Evolutionary conservation across 192 early-diverging fungal genomes (phyloP), one percentile per base, ranked within the genome.

Genomic region (Tieghemiomyces parasiticus): DNA sequence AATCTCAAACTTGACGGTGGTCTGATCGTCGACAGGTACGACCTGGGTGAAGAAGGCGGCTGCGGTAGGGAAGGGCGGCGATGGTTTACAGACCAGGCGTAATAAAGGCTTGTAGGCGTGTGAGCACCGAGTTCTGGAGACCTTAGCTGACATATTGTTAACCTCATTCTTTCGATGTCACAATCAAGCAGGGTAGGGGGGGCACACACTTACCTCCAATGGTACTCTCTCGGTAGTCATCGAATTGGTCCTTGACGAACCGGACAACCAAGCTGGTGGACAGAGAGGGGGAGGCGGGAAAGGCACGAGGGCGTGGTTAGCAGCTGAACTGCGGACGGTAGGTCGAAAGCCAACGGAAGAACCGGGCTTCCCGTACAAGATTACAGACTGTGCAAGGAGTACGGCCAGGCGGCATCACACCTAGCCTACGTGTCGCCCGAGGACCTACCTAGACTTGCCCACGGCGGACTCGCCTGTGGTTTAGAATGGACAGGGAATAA

Each of bases 1-100:
- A 66, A 93, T 93, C 69, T 93, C 91, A 77, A 92, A 93, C 70
- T 93, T 93, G 64, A 93, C 79, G n/a, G 77, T 90, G 22, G 79
- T 87, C 42, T 84, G 85, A 67, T 93, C 89, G 61, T 91, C 89
- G 50, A 93, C 69, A 59, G 77, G 68, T 66, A 90, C 85, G 59
- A 86, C 88, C 63, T 91, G 88, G 61, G 91, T 89, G 60, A 82
- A 65, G 56, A 82, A 82, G 49, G 81, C 81, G 59, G 81, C 81
- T 82, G 61, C 55, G 22, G 59, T 38, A 46, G 28, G 14, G 47
- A n/a, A n/a, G n/a, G n/a, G n/a, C n/a, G n/a, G n/a, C n/a, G n/a
- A n/a, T n/a, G n/a, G n/a, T n/a, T n/a, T n/a, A n/a, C n/a, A n/a
- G n/a, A n/a, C n/a, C n/a, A n/a, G n/a, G n/a, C n/a, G n/a, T n/a